These are phyloP conservation scores for Rhodotorula sp. DNA, from an alignment of 1,284 basidiomycete species.

Conservation along the genomic window DNA sequence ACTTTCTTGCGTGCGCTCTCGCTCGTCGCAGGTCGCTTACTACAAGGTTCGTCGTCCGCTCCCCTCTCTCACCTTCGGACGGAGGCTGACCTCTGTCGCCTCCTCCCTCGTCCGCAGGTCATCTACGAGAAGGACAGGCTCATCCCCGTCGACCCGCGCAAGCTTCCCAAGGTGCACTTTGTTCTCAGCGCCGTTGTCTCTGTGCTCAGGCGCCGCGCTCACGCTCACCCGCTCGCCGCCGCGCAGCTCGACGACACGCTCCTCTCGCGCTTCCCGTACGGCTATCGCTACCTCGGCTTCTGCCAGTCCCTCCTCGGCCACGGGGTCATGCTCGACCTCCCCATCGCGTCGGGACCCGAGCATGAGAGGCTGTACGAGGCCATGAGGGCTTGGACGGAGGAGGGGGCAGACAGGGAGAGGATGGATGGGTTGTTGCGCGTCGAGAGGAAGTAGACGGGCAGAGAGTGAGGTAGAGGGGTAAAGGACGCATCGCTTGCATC, in stretches of 20 bases:
- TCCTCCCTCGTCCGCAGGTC: not conserved
- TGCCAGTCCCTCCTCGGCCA: slow-evolving; percentile 3
- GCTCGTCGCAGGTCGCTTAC: not conserved
- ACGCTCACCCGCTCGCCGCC: not conserved
- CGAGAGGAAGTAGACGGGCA: not conserved
- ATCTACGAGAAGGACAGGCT: not conserved
- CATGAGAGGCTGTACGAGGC: not conserved
- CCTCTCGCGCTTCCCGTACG: not conserved
- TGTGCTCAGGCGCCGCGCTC: not conserved
- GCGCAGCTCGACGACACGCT: not conserved
- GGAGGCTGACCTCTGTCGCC: not conserved
- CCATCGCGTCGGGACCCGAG: not conserved
- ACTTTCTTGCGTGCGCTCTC: not conserved
- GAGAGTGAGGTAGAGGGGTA: too few species aligned
- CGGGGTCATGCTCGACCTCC: not conserved
- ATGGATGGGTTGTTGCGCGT: not conserved
- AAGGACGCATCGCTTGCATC: too few species aligned
- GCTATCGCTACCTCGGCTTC: slow-evolving; percentile 5
- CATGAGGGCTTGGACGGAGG: not conserved
- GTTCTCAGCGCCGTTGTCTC: not conserved
- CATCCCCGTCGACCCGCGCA: not conserved
- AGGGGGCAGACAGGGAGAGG: not conserved
- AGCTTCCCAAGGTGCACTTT: not conserved
- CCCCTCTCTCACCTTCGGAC: not conserved
- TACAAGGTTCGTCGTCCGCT: not conserved